Percentiles rank a stretch among this genome's conserved stretches.
Evolutionary conservation across 2,329 filamentous ascomycete genomes (phyloP).

Genomic region (Phyllosticta citriasiana): DNA sequence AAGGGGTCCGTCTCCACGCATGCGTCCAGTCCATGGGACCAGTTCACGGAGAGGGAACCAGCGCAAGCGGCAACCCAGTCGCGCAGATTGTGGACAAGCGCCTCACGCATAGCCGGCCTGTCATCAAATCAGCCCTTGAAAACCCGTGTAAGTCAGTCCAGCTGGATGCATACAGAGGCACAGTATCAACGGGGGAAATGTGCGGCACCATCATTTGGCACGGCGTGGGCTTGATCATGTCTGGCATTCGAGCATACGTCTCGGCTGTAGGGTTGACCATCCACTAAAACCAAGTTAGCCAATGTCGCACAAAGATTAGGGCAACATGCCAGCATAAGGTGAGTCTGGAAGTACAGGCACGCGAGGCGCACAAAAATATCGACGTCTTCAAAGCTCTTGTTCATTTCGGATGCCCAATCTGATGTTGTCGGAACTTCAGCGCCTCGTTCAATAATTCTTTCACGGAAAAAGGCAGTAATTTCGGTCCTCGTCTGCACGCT

Average conservation of each 20-base stretch:
- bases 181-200: constrained; percentile 3
- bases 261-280: constrained; percentile 9
- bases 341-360: constrained; percentile 5
- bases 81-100: constrained; percentile 3
- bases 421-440: background rate
- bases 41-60: constrained; percentile 3
- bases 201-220: constrained; percentile 9
- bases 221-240: constrained; percentile 7
- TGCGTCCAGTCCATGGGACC: constrained; percentile 4
- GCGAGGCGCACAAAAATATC: constrained; percentile 9
- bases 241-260: constrained; percentile 7
- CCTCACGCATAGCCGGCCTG: constrained; percentile 5
- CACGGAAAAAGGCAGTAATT: constrained; percentile 2
- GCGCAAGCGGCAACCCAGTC: constrained; percentile 7
- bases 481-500: background rate
- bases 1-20: background rate
- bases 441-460: background rate
- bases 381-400: constrained; percentile 6
- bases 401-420: constrained; percentile 7
- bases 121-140: background rate
- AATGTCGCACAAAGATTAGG: background rate
- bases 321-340: constrained; percentile 4
- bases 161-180: constrained; percentile 1
- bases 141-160: background rate
- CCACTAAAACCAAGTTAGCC: constrained; percentile 4